Conservation (phyloP, 139 green algal species). For the Chlamydomonas sphaeroides region DNA sequence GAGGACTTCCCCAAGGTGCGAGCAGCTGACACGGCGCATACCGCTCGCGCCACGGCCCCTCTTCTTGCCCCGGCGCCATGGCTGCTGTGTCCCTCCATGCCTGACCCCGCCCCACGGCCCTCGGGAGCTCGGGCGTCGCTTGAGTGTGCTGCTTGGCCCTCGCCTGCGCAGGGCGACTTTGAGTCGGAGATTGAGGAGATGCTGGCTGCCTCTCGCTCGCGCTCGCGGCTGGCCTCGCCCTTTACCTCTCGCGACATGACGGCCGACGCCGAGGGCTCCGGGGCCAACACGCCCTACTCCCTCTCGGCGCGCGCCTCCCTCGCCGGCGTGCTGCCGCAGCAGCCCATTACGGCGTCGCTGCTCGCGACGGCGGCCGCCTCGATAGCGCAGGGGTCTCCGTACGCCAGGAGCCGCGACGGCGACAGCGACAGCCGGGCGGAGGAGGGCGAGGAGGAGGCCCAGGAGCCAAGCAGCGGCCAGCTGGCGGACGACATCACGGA, state of each 20-base stretch:
- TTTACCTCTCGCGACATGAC: slow-evolving; percentile 9
- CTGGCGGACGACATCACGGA: slow-evolving; percentile 26
- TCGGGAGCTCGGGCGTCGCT: too few relatives aligned
- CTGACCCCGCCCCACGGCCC: too few relatives aligned
- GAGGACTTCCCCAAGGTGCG: slow-evolving; percentile 18
- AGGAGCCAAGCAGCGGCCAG: background rate
- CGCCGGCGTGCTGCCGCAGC: background rate
- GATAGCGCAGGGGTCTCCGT: background rate
- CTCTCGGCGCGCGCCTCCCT: background rate
- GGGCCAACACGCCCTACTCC: background rate
- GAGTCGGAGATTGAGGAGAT: slow-evolving; percentile 50
- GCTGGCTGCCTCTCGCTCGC: slow-evolving; percentile 11
- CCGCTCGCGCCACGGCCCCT: too few relatives aligned
- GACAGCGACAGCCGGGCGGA: background rate
- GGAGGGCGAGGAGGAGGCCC: background rate
- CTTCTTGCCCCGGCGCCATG: too few relatives aligned
- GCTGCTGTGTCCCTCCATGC: too few relatives aligned
- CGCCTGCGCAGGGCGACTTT: slow-evolving; percentile 36
- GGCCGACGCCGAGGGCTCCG: background rate
- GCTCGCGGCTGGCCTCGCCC: slow-evolving; percentile 14
- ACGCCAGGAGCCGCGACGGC: background rate
- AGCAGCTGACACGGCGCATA: too few relatives aligned
- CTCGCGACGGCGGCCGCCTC: background rate
- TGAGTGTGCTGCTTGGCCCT: too few relatives aligned
- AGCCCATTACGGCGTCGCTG: background rate